phyloP scores from a whole-genome alignment of 352 stramenopile species.

The Thalassiosira mediterranea region DNA sequence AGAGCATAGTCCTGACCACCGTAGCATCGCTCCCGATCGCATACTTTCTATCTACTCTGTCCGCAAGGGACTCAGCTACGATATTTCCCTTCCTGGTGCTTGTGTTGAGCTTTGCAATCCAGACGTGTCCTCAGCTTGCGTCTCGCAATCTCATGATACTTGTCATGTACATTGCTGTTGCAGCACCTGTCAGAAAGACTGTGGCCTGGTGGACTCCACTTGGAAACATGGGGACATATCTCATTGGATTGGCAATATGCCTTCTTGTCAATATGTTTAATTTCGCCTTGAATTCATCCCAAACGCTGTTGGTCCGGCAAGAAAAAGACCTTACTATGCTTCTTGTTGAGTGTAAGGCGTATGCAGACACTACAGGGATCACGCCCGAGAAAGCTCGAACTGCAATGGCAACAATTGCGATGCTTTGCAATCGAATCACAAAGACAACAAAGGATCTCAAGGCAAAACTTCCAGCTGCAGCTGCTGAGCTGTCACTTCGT shows the following conservation, averaged over 20 bases:
- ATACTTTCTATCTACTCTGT: constrained; percentile 1
- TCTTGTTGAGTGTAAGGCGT: constrained; percentile 12
- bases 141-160: constrained; percentile 48
- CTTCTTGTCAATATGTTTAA: constrained; percentile 34
- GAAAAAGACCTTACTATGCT: constrained; percentile 23
- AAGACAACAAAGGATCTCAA: neutral
- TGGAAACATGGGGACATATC: constrained; percentile 22
- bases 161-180: constrained; percentile 44
- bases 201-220: constrained; percentile 31
- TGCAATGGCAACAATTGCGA: constrained; percentile 30
- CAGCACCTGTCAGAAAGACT: constrained; percentile 11
- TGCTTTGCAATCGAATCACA: constrained; percentile 24
- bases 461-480: constrained; percentile 1
- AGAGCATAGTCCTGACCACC: constrained; percentile 39
- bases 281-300: constrained; percentile 14
- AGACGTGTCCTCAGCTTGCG: constrained; percentile 34
- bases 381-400: constrained; percentile 20
- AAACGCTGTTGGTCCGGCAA: constrained; percentile 14
- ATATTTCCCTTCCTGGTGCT: constrained; percentile 19
- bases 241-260: constrained; percentile 32
- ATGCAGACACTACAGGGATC: constrained; percentile 12
- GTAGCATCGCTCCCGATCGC: constrained; percentile 13
- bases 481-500: neutral
- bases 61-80: neutral
- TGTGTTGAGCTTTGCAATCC: constrained; percentile 25